Evolutionary conservation across 1,284 basidiomycete genomes (phyloP), one percentile per base, ranked within the genome.

Genomic region (Naganishia liquefaciens): DNA sequence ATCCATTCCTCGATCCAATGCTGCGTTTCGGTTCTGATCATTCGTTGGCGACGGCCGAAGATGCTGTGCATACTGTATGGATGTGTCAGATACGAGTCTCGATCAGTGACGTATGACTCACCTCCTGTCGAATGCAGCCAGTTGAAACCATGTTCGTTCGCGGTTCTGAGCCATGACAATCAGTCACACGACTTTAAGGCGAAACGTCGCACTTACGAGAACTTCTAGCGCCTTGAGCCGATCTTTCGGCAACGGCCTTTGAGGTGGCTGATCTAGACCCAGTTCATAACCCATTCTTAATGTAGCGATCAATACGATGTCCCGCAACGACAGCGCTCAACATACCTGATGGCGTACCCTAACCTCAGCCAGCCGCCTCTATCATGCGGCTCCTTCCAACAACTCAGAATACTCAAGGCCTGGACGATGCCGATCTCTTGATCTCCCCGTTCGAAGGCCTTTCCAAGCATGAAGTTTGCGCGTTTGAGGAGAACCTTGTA

Each of bases 311-410:
- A 30, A n/a, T 19, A 11, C 52, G 43, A 39, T 33, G 7, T 9
- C 25, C 5, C 13, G 10, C 30, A 61, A 5, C 5, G n/a, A 27
- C 23, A 21, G 15, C n/a, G 15, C 28, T 21, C n/a, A 21, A n/a
- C 63, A 28, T 33, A 66, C 65, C 58, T 28, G 47, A 77, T 72
- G 5, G 72, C 74, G 33, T 73, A 73, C 19, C 75, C 75, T 0
- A 77, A 70, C 63, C 75, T 74, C 39, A 76, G 68, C 71, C 76
- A 74, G 9, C 72, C 71, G 2, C 75, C 75, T 9, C 71, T 70
- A 57, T 80, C 79, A 23, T 71, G 71, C 5, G 77, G 71, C 49
- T 76, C 73, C 66, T 79, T 80, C 80, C 80, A 81, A 39, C 79
- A 78, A 25, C 76, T 73, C 15, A 80, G 68, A 10, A 80, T 58